Conservation (phyloP, 352 stramenopile genomes). For the Globisporangium middletonii region DNA sequence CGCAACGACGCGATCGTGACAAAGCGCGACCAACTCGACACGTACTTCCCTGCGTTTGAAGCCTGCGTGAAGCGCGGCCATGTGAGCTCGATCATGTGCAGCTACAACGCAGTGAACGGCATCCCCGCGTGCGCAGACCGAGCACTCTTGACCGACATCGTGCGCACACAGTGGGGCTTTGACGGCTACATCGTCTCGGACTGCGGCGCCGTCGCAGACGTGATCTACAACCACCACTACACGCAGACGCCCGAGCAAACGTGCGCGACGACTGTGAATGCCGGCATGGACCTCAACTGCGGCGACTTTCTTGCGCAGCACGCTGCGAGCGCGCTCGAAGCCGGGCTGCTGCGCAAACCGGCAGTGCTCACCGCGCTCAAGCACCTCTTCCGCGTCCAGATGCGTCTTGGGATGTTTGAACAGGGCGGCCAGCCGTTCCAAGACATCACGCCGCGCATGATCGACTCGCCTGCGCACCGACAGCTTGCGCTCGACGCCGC, state of each 20-base stretch:
- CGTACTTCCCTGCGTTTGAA: slow-evolving; percentile 86
- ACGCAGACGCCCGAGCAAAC: slow-evolving; percentile 54
- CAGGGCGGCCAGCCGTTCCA: slow-evolving; percentile 53
- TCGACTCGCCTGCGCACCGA: slow-evolving; percentile 52
- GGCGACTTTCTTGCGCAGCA: slow-evolving; percentile 66
- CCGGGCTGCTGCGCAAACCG: slow-evolving; percentile 50
- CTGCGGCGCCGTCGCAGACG: slow-evolving; percentile 82
- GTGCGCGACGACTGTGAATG: slow-evolving; percentile 51
- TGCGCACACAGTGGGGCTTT: slow-evolving; percentile 86
- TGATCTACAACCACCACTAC: slow-evolving; percentile 77
- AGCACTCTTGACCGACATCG: slow-evolving; percentile 62
- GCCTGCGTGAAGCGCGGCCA: slow-evolving; percentile 71
- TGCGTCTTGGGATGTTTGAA: slow-evolving; percentile 90
- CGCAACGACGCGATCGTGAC: slow-evolving; percentile 87
- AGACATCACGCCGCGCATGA: slow-evolving; percentile 34
- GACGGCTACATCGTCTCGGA: slow-evolving; percentile 92
- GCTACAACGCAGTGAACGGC: slow-evolving; percentile 93
- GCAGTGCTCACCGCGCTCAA: slow-evolving; percentile 63
- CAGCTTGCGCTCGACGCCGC: slow-evolving; percentile 59
- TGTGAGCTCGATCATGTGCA: slow-evolving; percentile 91
- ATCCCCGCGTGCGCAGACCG: slow-evolving; percentile 87
- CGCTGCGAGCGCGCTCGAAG: slow-evolving; percentile 46
- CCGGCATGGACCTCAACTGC: slow-evolving; percentile 84
- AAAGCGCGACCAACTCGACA: slow-evolving; percentile 84
- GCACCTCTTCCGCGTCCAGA: slow-evolving; percentile 79